phyloP scores from a whole-genome alignment of 2,329 filamentous ascomycete genomes.

The Didymella arachidicola region DNA sequence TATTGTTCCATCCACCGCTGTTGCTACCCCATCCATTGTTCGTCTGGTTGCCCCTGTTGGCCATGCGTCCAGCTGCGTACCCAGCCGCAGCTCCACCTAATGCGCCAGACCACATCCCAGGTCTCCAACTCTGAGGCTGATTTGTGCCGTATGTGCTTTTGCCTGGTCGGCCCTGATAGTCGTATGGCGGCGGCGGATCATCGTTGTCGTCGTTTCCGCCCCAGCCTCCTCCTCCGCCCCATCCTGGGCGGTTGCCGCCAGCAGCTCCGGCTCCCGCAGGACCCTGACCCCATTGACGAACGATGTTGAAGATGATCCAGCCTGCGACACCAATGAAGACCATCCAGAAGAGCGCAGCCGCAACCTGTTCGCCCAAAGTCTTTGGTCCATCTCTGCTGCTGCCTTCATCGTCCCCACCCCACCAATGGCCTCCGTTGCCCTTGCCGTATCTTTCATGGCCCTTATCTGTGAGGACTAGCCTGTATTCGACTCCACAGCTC shows the following conservation, averaged over 20 bases:
- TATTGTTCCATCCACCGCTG: conserved; percentile 47
- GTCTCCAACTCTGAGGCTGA: conserved; percentile 64
- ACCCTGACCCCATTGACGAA: conserved; percentile 40
- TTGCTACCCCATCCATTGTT: conserved; percentile 44
- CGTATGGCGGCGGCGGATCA: conserved; percentile 61
- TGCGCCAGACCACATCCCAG: conserved; percentile 78
- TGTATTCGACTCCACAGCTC: conserved; percentile 91
- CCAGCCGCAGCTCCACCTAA: conserved; percentile 73
- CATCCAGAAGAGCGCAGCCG: conserved; percentile 63
- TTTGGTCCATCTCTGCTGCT: conserved; percentile 51
- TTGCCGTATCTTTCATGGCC: conserved; percentile 75
- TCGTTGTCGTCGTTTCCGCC: conserved; percentile 48
- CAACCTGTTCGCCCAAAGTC: conserved; percentile 41
- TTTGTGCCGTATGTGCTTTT: conserved; percentile 32
- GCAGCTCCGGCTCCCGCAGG: conserved; percentile 31
- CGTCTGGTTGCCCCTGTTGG: conserved; percentile 52
- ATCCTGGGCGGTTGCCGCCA: conserved; percentile 43
- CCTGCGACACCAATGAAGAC: conserved; percentile 67
- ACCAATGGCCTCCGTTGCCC: conserved; percentile 55
- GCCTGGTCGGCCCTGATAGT: conserved; percentile 41
- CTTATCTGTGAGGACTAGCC: conserved; percentile 75
- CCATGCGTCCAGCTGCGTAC: conserved; percentile 65
- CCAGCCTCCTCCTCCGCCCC: conserved; percentile 52
- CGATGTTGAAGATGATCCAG: conserved; percentile 70
- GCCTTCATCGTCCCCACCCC: conserved; percentile 48